phyloP scores from a whole-genome alignment of 495 filamentous ascomycete genomes.

The Penicillium silybi region DNA sequence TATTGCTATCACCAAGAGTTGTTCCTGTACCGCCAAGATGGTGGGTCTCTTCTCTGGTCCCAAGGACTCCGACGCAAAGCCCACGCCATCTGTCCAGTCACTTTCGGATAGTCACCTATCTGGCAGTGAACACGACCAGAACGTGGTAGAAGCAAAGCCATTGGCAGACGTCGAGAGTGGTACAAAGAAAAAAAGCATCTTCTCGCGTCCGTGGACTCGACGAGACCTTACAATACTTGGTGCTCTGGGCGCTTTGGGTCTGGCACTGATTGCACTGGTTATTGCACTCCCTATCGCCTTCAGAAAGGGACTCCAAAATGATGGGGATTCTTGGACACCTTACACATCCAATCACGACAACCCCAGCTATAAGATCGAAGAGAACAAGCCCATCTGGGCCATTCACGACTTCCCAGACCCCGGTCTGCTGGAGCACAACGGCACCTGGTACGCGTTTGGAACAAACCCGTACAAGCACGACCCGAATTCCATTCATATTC shows the following conservation, averaged over 20 bases:
- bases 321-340: conserved; percentile 6
- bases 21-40: neutral
- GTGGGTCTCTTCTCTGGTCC: neutral
- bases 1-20: neutral
- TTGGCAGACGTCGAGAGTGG: neutral
- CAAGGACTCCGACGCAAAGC: neutral
- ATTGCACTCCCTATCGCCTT: conserved; percentile 19
- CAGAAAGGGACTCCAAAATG: neutral
- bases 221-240: conserved; percentile 8
- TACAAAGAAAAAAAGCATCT: conserved; percentile 5
- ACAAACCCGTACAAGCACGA: conserved; percentile 26
- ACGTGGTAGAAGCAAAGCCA: neutral
- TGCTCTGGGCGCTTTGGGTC: conserved; percentile 7
- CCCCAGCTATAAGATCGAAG: conserved; percentile 17
- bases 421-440: conserved; percentile 29
- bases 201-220: conserved; percentile 15
- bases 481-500: conserved; percentile 20
- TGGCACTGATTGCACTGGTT: conserved; percentile 12
- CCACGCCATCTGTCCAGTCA: conserved; percentile 3
- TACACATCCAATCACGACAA: conserved; percentile 9
- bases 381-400: conserved; percentile 21
- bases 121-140: neutral
- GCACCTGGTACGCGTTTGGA: conserved; percentile 33
- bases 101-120: neutral
- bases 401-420: conserved; percentile 36